phyloP scores from a whole-genome alignment of 352 stramenopile species.

The Blastocystis hominis region DNA sequence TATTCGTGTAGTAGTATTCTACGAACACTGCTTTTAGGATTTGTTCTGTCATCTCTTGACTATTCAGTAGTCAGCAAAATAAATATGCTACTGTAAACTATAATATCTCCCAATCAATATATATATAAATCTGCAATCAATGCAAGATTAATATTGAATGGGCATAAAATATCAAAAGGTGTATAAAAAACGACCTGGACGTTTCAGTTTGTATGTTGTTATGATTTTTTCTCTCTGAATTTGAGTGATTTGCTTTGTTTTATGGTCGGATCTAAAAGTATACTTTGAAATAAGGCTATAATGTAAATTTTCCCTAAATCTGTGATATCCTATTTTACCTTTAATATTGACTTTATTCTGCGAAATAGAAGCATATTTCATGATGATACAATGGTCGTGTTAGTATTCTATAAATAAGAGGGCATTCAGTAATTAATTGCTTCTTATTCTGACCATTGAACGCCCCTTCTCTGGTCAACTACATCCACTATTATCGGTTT shows the following conservation, averaged over 20 bases:
- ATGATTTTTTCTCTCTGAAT: background rate
- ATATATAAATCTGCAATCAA: background rate
- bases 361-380: no score
- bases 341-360: no score
- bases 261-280: no score
- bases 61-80: background rate
- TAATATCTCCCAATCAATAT: background rate
- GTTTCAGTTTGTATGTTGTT: background rate
- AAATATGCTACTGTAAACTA: background rate
- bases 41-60: slow-evolving; percentile 4
- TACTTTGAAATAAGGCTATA: no score
- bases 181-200: background rate
- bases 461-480: background rate
- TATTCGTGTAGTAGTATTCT: background rate
- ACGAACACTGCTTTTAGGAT: background rate
- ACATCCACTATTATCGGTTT: slow-evolving; percentile 22
- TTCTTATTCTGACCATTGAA: slow-evolving; percentile 41
- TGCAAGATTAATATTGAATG: background rate
- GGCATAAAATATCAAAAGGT: background rate
- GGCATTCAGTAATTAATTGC: background rate
- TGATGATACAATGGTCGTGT: background rate
- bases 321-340: no score
- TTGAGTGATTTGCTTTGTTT: background rate
- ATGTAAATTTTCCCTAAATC: no score
- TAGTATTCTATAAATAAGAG: background rate